phyloP scores from a whole-genome alignment of 371 early-diverging fungal genomes.

The Rhizomucor miehei region DNA sequence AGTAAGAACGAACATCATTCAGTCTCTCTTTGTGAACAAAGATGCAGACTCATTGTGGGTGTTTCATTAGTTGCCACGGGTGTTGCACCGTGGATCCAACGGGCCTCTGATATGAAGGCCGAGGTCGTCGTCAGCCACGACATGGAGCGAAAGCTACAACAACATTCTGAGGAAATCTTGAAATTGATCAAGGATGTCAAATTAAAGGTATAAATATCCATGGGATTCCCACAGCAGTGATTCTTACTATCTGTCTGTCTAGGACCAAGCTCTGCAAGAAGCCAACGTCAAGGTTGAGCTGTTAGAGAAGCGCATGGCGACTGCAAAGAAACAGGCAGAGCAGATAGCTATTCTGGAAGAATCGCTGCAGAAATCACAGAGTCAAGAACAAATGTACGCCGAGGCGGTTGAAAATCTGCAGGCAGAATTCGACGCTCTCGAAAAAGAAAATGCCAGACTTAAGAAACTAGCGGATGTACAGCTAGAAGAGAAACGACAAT shows the following conservation, averaged over 20 bases:
- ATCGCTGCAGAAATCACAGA: slow-evolving; percentile 52
- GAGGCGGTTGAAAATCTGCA: slow-evolving; percentile 75
- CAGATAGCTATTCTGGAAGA: slow-evolving; percentile 63
- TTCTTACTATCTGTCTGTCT: slow-evolving; percentile 17
- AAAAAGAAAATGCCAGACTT: slow-evolving; percentile 63
- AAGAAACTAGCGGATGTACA: slow-evolving; percentile 45
- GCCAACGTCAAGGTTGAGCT: slow-evolving; percentile 71
- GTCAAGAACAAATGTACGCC: slow-evolving; percentile 65
- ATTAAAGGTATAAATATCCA: slow-evolving; percentile 50
- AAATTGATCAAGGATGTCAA: slow-evolving; percentile 73
- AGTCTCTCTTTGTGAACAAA: not conserved
- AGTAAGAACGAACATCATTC: slow-evolving; percentile 14
- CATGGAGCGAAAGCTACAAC: slow-evolving; percentile 71
- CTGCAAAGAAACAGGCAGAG: slow-evolving; percentile 66
- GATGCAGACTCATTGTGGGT: not conserved
- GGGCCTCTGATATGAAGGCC: slow-evolving; percentile 77
- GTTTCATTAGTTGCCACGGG: slow-evolving; percentile 38
- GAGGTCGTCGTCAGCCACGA: slow-evolving; percentile 77
- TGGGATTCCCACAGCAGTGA: not conserved
- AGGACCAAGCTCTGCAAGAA: slow-evolving; percentile 78
- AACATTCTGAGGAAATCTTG: slow-evolving; percentile 73
- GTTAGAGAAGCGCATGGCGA: slow-evolving; percentile 74
- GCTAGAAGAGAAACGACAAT: slow-evolving; percentile 40
- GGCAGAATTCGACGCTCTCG: slow-evolving; percentile 66
- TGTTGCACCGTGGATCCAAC: slow-evolving; percentile 77